Evolutionary conservation across 148 eudicot genomes (phyloP).

Genomic region (Pharnaceum exiguum): DNA sequence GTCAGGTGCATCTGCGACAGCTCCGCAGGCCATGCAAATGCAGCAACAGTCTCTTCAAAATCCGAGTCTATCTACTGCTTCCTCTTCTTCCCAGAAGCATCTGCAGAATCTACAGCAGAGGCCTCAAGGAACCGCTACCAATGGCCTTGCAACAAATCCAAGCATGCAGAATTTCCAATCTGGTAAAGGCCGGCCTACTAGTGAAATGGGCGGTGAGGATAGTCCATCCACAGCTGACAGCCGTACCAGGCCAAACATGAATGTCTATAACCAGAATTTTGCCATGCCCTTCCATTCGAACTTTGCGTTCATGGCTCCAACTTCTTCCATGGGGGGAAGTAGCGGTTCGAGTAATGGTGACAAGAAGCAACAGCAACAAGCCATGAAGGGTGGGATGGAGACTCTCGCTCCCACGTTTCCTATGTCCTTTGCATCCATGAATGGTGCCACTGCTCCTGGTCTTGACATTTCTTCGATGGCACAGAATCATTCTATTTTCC

Average conservation of each 20-base stretch:
- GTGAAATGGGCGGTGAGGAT: slow-evolving; percentile 61
- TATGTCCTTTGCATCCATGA: slow-evolving; percentile 73
- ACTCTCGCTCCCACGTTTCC: slow-evolving; percentile 54
- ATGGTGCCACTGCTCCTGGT: slow-evolving; percentile 46
- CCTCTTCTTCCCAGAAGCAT: slow-evolving; percentile 85
- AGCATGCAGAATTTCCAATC: slow-evolving; percentile 50
- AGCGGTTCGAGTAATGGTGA: slow-evolving; percentile 41
- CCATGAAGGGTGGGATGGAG: slow-evolving; percentile 51
- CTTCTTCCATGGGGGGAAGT: slow-evolving; percentile 26
- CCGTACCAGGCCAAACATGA: slow-evolving; percentile 56
- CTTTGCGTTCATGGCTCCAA: slow-evolving; percentile 59
- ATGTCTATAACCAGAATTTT: slow-evolving; percentile 66
- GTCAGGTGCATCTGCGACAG: slow-evolving; percentile 17
- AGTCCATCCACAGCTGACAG: slow-evolving; percentile 81
- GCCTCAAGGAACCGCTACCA: slow-evolving; percentile 35
- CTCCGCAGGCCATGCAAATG: slow-evolving; percentile 38
- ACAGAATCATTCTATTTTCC: slow-evolving; percentile 58
- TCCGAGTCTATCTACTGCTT: slow-evolving; percentile 45
- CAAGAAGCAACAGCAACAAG: slow-evolving; percentile 65
- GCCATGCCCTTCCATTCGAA: slow-evolving; percentile 69
- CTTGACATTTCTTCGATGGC: slow-evolving; percentile 65
- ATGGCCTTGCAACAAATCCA: slow-evolving; percentile 33
- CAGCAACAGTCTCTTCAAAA: slow-evolving; percentile 53
- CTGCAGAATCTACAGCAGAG: slow-evolving; percentile 63
- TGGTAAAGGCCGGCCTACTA: slow-evolving; percentile 40